Conservation (phyloP, 371 early-diverging fungal genomes). For the Mucor irregularis region DNA sequence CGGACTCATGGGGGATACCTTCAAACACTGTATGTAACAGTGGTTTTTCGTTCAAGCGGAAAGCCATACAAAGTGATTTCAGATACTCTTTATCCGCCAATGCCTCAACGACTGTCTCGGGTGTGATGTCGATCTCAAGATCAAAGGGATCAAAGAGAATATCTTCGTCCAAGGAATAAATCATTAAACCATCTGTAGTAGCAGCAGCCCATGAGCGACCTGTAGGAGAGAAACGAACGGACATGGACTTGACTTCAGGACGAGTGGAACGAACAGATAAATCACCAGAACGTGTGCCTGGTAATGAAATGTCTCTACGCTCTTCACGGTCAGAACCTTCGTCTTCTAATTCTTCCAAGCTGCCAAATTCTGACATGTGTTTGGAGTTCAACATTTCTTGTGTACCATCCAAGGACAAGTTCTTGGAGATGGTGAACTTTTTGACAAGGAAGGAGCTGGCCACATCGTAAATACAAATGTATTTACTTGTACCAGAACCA, state of each 20-base stretch:
- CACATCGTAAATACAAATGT: conserved; percentile 94
- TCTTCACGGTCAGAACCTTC: conserved; percentile 83
- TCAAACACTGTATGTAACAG: conserved; percentile 80
- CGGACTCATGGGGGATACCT: conserved; percentile 74
- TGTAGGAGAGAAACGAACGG: conserved; percentile 91
- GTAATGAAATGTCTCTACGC: conserved; percentile 76
- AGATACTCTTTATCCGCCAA: conserved; percentile 76
- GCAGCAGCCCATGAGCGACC: conserved; percentile 95
- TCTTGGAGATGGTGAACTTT: conserved; percentile 89
- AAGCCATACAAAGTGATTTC: conserved; percentile 87
- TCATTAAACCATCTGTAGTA: conserved; percentile 93
- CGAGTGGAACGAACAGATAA: conserved; percentile 72
- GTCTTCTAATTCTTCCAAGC: conserved; percentile 75
- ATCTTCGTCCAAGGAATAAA: conserved; percentile 92
- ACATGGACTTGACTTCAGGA: conserved; percentile 81
- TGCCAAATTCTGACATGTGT: conserved; percentile 94
- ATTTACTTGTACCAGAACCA: conserved; percentile 94
- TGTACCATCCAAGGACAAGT: conserved; percentile 91
- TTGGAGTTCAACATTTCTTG: conserved; percentile 86
- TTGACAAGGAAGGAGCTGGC: conserved; percentile 74
- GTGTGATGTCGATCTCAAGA: conserved; percentile 94
- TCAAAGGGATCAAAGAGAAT: conserved; percentile 97
- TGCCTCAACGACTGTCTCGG: conserved; percentile 76
- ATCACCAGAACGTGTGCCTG: conserved; percentile 89
- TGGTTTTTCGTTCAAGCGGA: conserved; percentile 84